Base-by-base conservation (phyloP, 2,329 filamentous ascomycete genomes). In the Pseudogymnoascus sp. region DNA sequence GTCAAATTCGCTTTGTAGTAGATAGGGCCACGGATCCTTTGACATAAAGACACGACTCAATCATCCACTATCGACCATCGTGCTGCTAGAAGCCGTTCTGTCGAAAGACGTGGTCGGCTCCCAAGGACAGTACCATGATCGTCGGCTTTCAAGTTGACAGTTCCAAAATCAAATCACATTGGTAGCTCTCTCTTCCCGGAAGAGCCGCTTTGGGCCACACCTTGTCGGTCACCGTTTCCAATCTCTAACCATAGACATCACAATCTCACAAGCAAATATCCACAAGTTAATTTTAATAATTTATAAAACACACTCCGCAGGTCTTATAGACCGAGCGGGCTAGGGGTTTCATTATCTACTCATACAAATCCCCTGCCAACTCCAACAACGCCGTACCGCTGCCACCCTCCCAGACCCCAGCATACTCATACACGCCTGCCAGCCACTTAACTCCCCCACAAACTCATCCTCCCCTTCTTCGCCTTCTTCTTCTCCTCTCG, bases 401-500 rank as follows among this genome's bases (percentile, higher is more conserved):
- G 8, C 27, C 13, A 52, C 25, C 45, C 13, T 2, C 45, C 45
- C 45, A 31, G 15, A n/a, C 45, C 6, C 45, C 45, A 1, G 15
- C 27, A 52, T 52, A 52, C 42, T 52, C 45, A 15, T 52, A 52
- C 45, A 52, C 25, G 45, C 58, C 33, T 2, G 9, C 18, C 58
- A 2, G 29, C 58, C 33, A 18, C n/a, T 29, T 40, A 52, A 52
- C 15, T 52, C 45, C 45, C 45, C 45, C 45, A 37, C 29, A 60
- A 35, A 31, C 61, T 66, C 60, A 65, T 67, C 63, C 66, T 69
- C 42, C 63, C 62, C 61, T 68, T 65, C 12, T 63, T 71, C 72
- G 76, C 77, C 69, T 76, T 77, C 73, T 77, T 76, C 36, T 68
- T 62, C 35, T 73, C 72, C 7, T 52, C 45, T 64, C 62, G 64